Evolutionary conservation across 2,329 filamentous ascomycete species (phyloP), one percentile per base, ranked within the genome.

Genomic region (Cladosporium austrohemisphaericum): DNA sequence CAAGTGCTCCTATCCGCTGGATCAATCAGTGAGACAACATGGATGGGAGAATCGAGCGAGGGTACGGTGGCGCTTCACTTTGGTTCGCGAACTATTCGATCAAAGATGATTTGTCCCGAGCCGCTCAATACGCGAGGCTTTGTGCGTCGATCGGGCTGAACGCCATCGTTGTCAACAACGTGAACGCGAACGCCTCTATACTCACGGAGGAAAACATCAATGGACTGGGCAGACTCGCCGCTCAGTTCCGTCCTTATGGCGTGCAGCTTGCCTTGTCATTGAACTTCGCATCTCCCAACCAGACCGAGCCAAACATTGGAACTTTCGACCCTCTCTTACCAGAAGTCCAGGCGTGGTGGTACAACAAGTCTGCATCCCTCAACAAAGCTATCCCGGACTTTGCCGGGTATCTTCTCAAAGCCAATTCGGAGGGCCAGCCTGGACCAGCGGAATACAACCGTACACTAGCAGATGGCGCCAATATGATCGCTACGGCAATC

Each of bases 1-100:
- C 83, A 0, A 72, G 75, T 50, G 80, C 77, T 0, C 78, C 78
- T 0, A 77, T 88, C 35, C 75, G 84, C 55, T 87, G 84, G 84
- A 76, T 80, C 0, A 87, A 88, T 59, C 77, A 87, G 56, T 87
- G 84, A 84, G 82, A 87, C 61, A 86, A 87, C 55, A 70, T 87
- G 63, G 77, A 25, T 28, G 38, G 29, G 11, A 25, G 38, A 11
- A 81, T 88, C 38, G 84, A 87, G 62, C 71, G 84, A 46, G 84
- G 84, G n/a, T 88, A 84, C 56, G 84, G 74, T 3, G 84, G 84
- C 0, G 68, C 73, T 0, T 87, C 83, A 0, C 84, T 87, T 48
- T 88, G 86, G 68, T 87, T 86, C 65, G 66, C 71, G 36, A 68
- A 80, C 47, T 81, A 78, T 41, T 60, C 64, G 9, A 71, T 84